Percentiles rank a stretch among this genome's conserved stretches.
Evolutionary conservation across 495 filamentous ascomycete genomes (phyloP).

Genomic region (Penicillium bovifimosum): DNA sequence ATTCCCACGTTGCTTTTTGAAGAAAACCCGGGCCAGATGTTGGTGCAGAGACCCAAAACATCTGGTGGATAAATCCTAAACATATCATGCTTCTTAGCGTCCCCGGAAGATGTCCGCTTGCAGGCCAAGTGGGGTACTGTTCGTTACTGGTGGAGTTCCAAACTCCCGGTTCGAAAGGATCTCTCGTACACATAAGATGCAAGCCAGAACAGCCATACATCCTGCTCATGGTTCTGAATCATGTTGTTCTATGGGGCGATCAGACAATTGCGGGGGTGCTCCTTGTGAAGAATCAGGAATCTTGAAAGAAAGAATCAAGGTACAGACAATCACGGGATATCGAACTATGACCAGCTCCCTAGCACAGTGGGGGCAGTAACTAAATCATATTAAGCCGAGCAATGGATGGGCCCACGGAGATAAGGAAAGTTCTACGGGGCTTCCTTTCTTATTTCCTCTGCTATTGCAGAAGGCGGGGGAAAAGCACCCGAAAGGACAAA

Average conservation of each 20-base stretch:
- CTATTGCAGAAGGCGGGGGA: too few relatives aligned
- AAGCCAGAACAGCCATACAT: not conserved
- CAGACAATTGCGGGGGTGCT: not conserved
- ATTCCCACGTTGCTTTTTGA: not conserved
- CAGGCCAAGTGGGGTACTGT: constrained; percentile 8
- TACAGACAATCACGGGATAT: not conserved
- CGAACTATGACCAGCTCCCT: not conserved
- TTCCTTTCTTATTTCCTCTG: not conserved
- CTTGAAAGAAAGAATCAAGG: not conserved
- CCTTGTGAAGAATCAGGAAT: not conserved
- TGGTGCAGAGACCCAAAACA: not conserved
- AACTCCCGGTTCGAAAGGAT: not conserved
- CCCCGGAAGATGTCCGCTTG: constrained; percentile 2
- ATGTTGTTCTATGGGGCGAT: not conserved
- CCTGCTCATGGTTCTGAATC: not conserved
- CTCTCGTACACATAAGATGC: not conserved
- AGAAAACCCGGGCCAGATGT: not conserved
- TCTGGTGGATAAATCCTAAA: not conserved
- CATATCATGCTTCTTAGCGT: constrained; percentile 2
- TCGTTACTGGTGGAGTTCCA: constrained; percentile 9
- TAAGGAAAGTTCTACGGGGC: constrained; percentile 9
- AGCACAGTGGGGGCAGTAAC: constrained; percentile 1
- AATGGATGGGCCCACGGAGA: constrained; percentile 9
- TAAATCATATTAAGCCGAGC: not conserved
- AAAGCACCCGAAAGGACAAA: too few relatives aligned